These are phyloP conservation scores for Mycena olivaceomarginata DNA, from an alignment of 768 basidiomycete species.

Conservation along the genomic window DNA sequence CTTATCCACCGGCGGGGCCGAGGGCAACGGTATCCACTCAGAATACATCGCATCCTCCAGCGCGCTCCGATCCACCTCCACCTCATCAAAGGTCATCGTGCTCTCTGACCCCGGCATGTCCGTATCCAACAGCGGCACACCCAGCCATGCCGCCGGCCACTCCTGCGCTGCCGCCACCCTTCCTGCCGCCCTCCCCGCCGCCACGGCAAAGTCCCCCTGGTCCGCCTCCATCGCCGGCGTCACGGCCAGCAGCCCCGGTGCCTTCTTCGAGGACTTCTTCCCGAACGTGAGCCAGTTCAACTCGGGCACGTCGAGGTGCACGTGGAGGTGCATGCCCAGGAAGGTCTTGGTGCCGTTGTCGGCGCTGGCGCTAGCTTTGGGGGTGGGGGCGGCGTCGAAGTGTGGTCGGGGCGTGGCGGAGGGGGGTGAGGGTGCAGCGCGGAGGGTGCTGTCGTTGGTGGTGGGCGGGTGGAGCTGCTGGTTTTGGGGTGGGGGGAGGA, in stretches of 20 bases:
- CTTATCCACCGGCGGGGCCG: constrained; percentile 17
- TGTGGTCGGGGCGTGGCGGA: neutral
- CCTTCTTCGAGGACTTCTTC: constrained; percentile 59
- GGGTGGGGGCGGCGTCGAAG: constrained; percentile 4
- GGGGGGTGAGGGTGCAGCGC: neutral
- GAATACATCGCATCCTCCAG: constrained; percentile 69
- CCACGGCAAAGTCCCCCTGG: too few relatives aligned
- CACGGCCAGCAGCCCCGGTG: constrained; percentile 46
- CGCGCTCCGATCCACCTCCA: constrained; percentile 58
- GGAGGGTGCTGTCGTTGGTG: constrained; percentile 37
- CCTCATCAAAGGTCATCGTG: constrained; percentile 51
- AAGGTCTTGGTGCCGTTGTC: constrained; percentile 31
- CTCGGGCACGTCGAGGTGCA: constrained; percentile 73
- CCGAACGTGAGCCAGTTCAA: constrained; percentile 89
- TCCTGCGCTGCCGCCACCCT: too few relatives aligned
- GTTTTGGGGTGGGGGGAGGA: constrained; percentile 61
- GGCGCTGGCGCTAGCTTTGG: neutral
- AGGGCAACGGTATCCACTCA: constrained; percentile 43
- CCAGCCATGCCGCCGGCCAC: too few relatives aligned
- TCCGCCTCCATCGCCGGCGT: constrained; percentile 22
- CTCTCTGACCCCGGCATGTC: constrained; percentile 40
- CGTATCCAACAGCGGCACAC: neutral
- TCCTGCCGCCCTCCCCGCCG: too few relatives aligned
- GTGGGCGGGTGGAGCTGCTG: constrained; percentile 39
- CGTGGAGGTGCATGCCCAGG: constrained; percentile 44